Percentiles rank a stretch among this genome's conserved stretches.
phyloP scores from a whole-genome alignment of 1,284 basidiomycete genomes.

The Ceratobasidium sp. region DNA sequence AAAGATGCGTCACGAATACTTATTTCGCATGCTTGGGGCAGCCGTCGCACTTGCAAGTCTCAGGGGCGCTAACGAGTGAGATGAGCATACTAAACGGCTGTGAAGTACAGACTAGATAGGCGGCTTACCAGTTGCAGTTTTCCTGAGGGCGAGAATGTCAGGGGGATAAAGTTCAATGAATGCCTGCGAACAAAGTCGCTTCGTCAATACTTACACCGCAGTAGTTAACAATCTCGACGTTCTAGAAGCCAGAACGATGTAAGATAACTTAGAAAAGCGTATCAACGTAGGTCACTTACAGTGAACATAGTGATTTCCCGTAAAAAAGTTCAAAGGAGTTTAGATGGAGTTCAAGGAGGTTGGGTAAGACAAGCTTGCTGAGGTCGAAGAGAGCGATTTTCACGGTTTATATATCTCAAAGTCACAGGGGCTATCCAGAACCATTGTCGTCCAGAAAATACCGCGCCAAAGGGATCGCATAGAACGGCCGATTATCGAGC shows the following conservation, averaged over 20 bases:
- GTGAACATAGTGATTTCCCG: background rate
- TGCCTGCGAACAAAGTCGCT: background rate
- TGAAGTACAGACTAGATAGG: too few relatives aligned
- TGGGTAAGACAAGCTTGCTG: background rate
- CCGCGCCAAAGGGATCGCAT: background rate
- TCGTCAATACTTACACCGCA: constrained; percentile 17
- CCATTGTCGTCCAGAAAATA: constrained; percentile 5
- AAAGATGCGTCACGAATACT: background rate
- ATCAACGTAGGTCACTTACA: background rate
- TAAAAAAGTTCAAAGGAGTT: too few relatives aligned
- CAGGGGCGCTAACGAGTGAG: background rate
- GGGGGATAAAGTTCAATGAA: background rate
- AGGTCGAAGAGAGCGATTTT: background rate
- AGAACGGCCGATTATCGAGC: background rate
- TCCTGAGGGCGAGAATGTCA: background rate
- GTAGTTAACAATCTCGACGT: constrained; percentile 14
- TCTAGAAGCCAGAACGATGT: background rate
- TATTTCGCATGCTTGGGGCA: constrained; percentile 16
- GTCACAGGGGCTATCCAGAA: background rate
- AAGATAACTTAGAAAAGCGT: background rate
- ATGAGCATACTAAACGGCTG: background rate
- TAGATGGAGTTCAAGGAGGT: background rate
- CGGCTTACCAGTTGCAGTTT: constrained; percentile 7
- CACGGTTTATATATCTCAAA: constrained; percentile 5
- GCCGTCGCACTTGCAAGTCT: background rate